A percentile compares a stretch with the other conserved stretches of the same genome.
These are phyloP conservation scores for Beauveria australis DNA, from an alignment of 2,329 filamentous ascomycete genomes.

Conservation along the genomic window DNA sequence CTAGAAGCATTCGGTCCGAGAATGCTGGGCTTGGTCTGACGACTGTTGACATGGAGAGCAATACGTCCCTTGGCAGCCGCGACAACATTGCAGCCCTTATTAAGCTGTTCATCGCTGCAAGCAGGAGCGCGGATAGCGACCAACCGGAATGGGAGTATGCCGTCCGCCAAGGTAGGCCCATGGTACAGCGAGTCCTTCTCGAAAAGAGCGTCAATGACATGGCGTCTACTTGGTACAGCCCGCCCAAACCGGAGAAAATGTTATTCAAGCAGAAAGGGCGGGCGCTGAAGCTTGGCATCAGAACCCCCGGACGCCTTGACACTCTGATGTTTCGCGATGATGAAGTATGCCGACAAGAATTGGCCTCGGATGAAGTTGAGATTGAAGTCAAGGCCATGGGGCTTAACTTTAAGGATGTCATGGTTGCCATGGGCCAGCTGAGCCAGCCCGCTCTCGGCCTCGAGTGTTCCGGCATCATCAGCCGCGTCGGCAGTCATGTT, in stretches of 20 bases:
- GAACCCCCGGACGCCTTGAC: slow-evolving; percentile 20
- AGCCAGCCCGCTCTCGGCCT: slow-evolving; percentile 16
- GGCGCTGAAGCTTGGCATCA: slow-evolving; percentile 14
- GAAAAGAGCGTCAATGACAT: background rate
- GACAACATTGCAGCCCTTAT: background rate
- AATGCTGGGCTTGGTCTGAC: background rate
- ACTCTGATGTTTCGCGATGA: slow-evolving; percentile 12
- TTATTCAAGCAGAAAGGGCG: background rate
- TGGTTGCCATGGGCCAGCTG: slow-evolving; percentile 21
- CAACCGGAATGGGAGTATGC: background rate
- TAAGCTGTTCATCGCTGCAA: background rate
- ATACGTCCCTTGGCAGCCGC: background rate
- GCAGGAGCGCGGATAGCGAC: background rate
- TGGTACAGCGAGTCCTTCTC: background rate
- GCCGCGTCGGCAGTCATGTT: slow-evolving; percentile 14
- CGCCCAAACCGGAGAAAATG: background rate
- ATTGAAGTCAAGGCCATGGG: too few relatives aligned
- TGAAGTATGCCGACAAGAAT: slow-evolving; percentile 14
- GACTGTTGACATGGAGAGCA: background rate
- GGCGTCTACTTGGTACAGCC: background rate
- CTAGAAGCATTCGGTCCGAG: background rate
- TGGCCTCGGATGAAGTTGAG: too few relatives aligned
- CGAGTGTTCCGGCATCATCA: slow-evolving; percentile 20
- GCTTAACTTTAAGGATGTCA: slow-evolving; percentile 24
- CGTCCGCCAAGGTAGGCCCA: background rate